Evolutionary conservation across 345 rosid species (phyloP).

Genomic region (Carallia brachiata): DNA sequence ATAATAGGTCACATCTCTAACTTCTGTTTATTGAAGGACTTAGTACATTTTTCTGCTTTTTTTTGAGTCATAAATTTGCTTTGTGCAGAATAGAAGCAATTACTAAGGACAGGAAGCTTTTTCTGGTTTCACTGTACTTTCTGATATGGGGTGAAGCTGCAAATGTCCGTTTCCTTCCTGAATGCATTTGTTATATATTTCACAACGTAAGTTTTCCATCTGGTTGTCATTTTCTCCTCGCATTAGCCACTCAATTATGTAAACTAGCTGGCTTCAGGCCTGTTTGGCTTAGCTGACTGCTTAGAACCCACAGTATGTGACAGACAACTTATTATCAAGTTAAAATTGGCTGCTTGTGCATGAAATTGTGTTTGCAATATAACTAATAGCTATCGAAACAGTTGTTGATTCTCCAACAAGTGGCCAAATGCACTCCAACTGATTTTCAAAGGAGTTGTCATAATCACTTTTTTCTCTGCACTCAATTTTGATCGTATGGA

Average conservation of each 20-base stretch:
- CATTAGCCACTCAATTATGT: background rate
- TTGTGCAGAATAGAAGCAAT: constrained; percentile 75
- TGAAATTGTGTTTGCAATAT: too few relatives aligned
- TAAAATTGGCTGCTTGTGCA: too few relatives aligned
- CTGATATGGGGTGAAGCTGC: constrained; percentile 99
- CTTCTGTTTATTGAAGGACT: constrained; percentile 18
- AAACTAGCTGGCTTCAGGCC: too few relatives aligned
- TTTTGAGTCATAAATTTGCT: background rate
- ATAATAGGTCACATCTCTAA: constrained; percentile 61
- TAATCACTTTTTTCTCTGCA: background rate
- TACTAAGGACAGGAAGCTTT: constrained; percentile 84
- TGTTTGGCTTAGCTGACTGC: too few relatives aligned
- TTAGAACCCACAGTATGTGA: too few relatives aligned
- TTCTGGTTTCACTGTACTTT: constrained; percentile 85
- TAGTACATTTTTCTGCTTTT: background rate
- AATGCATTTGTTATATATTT: constrained; percentile 94
- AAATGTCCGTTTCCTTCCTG: constrained; percentile 97
- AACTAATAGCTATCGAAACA: too few relatives aligned
- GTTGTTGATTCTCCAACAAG: too few relatives aligned
- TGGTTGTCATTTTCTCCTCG: background rate
- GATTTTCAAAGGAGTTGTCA: background rate
- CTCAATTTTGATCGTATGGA: background rate
- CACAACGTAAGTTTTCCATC: constrained; percentile 64
- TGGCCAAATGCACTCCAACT: background rate
- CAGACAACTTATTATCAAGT: too few relatives aligned